Base-by-base conservation (phyloP, 495 filamentous ascomycete species). In the Hypoxylon subgilvum region DNA sequence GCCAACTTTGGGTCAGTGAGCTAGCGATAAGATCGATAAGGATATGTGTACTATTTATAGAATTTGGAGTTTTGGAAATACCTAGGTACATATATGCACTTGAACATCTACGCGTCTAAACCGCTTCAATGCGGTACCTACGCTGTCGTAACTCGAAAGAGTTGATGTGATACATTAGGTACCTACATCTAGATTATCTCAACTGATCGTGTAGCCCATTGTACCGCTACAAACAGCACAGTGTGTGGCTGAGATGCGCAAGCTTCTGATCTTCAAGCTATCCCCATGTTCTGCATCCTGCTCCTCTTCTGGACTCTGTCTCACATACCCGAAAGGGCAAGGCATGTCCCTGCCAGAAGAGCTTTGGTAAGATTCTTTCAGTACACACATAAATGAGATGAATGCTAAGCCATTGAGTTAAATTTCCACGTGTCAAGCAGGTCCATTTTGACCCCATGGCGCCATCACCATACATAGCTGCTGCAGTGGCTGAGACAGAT, bases 401-500 rank as follows among this genome's bases (percentile, higher is more conserved):
- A 50, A 17, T 9, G 34, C 46, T 16, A 6, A 27, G 31, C 18
- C 45, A 49, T 35, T 4, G 14, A 32, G 4, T 19, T 31, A 7
- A 30, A 14, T 48, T 35, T n/a, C 44, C 44, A 48, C 44, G 30
- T 48, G 44, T 48, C 44, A 10, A 10, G 42, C 43, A n/a, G 17
- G 28, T 35, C 14, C 34, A 17, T 38, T 9, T 35, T 3, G 3
- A 35, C 31, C 12, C 4, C 31, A 4, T 35, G 3, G 12, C 27
- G 10, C 5, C 10, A 16, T 14, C 41, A 17, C 8, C 41, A 4
- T 30, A 4, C 9, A 4, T 44, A 9, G 14, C 23, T 54, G 22
- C 41, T 40, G 8, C 13, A 23, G 16, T 18, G 38, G 53, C 45
- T 57, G 53, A 57, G 53, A 50, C 53, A 50, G 31, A 28, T n/a